Percentiles rank a stretch among this genome's conserved stretches.
phyloP scores from a whole-genome alignment of 768 basidiomycete species.

The Amanita exitialis region DNA sequence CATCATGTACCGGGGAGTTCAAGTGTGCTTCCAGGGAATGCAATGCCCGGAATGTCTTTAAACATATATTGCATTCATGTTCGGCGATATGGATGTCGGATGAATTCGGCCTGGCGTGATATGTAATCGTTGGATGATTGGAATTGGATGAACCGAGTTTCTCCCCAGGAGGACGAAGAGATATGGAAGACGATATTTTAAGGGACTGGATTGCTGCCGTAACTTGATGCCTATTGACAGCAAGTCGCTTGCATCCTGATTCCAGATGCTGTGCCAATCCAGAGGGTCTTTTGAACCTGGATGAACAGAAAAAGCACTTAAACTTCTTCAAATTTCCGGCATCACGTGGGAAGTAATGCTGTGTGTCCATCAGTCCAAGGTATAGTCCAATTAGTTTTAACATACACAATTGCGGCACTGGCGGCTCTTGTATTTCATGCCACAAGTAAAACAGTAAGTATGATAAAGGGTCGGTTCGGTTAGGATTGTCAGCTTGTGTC shows the following conservation, averaged over 20 bases:
- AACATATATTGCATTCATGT: constrained; percentile 33
- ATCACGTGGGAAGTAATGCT: too few relatives aligned
- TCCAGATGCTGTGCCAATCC: constrained; percentile 30
- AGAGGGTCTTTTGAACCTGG: constrained; percentile 24
- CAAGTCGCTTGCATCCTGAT: constrained; percentile 20
- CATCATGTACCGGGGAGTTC: constrained; percentile 27
- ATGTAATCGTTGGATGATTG: constrained; percentile 12
- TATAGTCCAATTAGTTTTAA: too few relatives aligned
- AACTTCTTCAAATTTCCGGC: too few relatives aligned
- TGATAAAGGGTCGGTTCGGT: too few relatives aligned
- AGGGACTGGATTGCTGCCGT: constrained; percentile 22
- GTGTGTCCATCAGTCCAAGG: too few relatives aligned
- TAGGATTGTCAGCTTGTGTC: too few relatives aligned
- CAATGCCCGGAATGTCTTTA: constrained; percentile 19
- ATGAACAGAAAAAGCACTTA: constrained; percentile 13
- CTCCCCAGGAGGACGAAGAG: constrained; percentile 19
- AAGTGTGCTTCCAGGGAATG: constrained; percentile 24
- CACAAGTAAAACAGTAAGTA: too few relatives aligned
- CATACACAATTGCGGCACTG: too few relatives aligned
- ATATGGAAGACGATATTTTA: constrained; percentile 24
- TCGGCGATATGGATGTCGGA: constrained; percentile 24
- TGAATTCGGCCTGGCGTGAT: constrained; percentile 18
- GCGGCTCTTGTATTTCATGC: too few relatives aligned
- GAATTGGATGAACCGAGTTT: not conserved
- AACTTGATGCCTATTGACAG: constrained; percentile 25